Evolutionary conservation across 139 green algal genomes (phyloP).

Genomic region (Haematococcus lacustris): DNA sequence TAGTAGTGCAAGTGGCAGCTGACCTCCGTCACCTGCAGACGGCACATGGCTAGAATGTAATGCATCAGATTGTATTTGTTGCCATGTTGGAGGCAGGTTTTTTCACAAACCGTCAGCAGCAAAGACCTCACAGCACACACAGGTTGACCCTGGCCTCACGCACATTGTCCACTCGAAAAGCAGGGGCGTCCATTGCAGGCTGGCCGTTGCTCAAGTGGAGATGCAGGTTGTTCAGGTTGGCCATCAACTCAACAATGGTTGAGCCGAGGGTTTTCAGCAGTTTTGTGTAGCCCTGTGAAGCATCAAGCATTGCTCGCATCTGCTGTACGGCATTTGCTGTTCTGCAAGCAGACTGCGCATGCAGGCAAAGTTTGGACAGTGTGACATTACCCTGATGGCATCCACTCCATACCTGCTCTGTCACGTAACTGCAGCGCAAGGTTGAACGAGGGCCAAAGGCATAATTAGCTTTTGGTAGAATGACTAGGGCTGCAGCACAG

Average conservation of each 20-base stretch:
- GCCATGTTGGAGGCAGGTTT: background rate
- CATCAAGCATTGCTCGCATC: too few relatives aligned
- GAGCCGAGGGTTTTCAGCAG: conserved; percentile 29
- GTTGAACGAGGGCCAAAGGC: too few relatives aligned
- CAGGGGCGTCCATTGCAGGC: conserved; percentile 27
- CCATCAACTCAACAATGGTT: conserved; percentile 39
- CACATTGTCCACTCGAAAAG: conserved; percentile 29
- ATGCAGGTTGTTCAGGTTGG: conserved; percentile 46
- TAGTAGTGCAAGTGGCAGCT: conserved; percentile 39
- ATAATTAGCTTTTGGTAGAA: too few relatives aligned
- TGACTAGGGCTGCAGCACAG: too few relatives aligned
- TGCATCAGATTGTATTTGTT: background rate
- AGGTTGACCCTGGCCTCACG: background rate
- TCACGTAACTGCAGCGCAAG: too few relatives aligned
- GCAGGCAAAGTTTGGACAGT: too few relatives aligned
- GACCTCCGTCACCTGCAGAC: conserved; percentile 27
- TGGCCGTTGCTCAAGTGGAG: conserved; percentile 27
- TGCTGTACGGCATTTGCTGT: too few relatives aligned
- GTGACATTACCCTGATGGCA: too few relatives aligned
- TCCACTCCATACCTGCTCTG: too few relatives aligned
- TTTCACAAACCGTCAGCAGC: background rate
- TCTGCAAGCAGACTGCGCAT: too few relatives aligned
- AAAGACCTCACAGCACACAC: background rate
- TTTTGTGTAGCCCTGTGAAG: conserved; percentile 39
- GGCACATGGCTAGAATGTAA: background rate